Evolutionary conservation across 768 basidiomycete genomes (phyloP).

Genomic region (Pholiota microspora): DNA sequence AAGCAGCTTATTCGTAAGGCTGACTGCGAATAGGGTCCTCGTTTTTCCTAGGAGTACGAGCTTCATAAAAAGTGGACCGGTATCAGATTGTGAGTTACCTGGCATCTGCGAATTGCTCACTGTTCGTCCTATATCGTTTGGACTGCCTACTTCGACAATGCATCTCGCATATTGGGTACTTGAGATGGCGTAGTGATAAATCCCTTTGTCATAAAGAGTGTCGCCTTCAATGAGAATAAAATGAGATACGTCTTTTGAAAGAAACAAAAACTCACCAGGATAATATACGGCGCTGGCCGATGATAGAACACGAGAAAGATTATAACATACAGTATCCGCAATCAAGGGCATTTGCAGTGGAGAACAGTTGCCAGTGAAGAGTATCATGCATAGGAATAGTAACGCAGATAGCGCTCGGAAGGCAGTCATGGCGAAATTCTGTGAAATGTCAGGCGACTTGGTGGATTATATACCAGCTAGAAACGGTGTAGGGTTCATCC

Average conservation of each 20-base stretch:
- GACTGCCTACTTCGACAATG: conserved; percentile 6
- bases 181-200: conserved; percentile 3
- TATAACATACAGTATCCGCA: neutral
- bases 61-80: conserved; percentile 25
- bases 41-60: conserved; percentile 43
- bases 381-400: neutral
- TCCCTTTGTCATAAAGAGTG: conserved; percentile 3
- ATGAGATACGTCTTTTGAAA: neutral
- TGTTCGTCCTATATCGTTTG: neutral
- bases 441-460: too few species aligned
- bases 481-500: too few species aligned
- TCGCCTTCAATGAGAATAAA: neutral
- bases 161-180: conserved; percentile 5
- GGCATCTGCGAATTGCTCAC: neutral
- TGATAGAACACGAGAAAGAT: neutral
- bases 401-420: neutral
- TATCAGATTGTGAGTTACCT: neutral
- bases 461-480: too few species aligned
- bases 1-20: neutral
- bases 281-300: neutral
- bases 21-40: conserved; percentile 52
- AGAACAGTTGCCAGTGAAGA: neutral
- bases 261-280: neutral
- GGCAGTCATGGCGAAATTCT: too few species aligned
- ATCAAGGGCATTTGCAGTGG: neutral